A percentile compares a stretch with the other conserved stretches of the same genome.
These are phyloP conservation scores for Pseudotulostoma volvatum DNA, from an alignment of 495 filamentous ascomycete species.

Conservation along the genomic window DNA sequence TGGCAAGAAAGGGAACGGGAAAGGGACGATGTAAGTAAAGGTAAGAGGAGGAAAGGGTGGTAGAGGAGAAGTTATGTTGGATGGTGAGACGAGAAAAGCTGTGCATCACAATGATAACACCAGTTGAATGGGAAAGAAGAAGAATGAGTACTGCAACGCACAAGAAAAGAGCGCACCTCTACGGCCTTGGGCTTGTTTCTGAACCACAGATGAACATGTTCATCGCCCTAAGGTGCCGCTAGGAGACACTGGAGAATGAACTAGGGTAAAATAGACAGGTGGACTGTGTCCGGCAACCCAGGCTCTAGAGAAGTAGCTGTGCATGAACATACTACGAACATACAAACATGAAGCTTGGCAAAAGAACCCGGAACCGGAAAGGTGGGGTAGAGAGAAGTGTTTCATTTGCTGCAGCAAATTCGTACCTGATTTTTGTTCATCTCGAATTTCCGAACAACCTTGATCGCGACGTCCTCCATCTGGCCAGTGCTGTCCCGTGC, in stretches of 20 bases:
- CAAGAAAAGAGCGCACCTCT: conserved; percentile 70
- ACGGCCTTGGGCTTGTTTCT: conserved; percentile 85
- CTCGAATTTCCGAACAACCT: conserved; percentile 95
- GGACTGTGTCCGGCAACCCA: conserved; percentile 1
- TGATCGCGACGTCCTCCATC: conserved; percentile 80
- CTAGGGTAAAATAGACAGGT: conserved; percentile 1
- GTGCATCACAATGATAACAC: conserved; percentile 2
- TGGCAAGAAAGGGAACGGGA: too few species aligned
- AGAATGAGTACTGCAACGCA: too few species aligned
- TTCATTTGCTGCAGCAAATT: conserved; percentile 5
- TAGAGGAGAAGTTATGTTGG: too few species aligned
- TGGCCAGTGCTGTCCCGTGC: conserved; percentile 56
- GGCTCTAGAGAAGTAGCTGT: conserved; percentile 1
- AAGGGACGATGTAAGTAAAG: too few species aligned
- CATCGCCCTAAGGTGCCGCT: conserved; percentile 49
- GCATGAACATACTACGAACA: too few species aligned
- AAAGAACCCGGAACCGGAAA: conserved; percentile 3
- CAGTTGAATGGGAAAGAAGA: conserved; percentile 2
- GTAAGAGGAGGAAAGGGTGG: too few species aligned
- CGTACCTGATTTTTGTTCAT: conserved; percentile 95
- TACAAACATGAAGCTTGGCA: too few species aligned
- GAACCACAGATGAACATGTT: conserved; percentile 84
- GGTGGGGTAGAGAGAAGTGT: conserved; percentile 8
- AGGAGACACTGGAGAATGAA: conserved; percentile 22
- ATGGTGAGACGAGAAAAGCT: conserved; percentile 4